A percentile compares a stretch with the other conserved stretches of the same genome.
These are phyloP conservation scores for Hericium coralloides DNA, from an alignment of 768 basidiomycete genomes.

Conservation along the genomic window DNA sequence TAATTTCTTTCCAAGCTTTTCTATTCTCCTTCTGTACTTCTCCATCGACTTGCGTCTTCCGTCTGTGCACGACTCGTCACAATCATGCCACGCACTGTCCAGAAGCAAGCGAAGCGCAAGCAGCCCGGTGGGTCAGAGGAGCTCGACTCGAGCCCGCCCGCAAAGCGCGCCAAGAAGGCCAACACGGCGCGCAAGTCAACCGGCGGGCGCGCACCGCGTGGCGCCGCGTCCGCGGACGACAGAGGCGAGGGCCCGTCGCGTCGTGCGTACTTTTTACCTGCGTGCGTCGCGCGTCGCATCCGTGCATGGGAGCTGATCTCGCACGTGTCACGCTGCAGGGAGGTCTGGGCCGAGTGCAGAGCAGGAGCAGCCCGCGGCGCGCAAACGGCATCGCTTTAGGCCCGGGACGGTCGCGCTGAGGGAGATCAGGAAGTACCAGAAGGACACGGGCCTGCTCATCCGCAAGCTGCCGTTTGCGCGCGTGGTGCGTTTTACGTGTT, in stretches of 20 bases:
- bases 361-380: slow-evolving; percentile 22
- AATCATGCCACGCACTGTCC: slow-evolving; percentile 65
- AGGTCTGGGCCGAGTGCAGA: slow-evolving; percentile 18
- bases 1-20: not conserved
- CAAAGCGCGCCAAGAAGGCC: slow-evolving; percentile 36
- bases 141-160: slow-evolving; percentile 30
- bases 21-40: not conserved
- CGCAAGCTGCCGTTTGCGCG: slow-evolving; percentile 89
- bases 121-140: slow-evolving; percentile 18
- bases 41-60: not conserved
- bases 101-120: slow-evolving; percentile 42
- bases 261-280: not conserved
- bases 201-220: slow-evolving; percentile 30
- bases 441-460: slow-evolving; percentile 82
- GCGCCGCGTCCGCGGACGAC: not conserved
- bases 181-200: slow-evolving; percentile 81
- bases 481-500: slow-evolving; percentile 45
- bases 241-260: slow-evolving; percentile 1
- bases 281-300: not conserved
- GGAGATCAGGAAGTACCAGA: slow-evolving; percentile 93
- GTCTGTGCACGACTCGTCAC: not conserved
- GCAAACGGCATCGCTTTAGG: slow-evolving; percentile 50
- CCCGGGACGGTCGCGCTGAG: slow-evolving; percentile 86
- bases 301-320: not conserved
- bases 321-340: not conserved